Evolutionary conservation across 2,329 filamentous ascomycete species (phyloP).

Genomic region (Hypoxylon sp.): DNA sequence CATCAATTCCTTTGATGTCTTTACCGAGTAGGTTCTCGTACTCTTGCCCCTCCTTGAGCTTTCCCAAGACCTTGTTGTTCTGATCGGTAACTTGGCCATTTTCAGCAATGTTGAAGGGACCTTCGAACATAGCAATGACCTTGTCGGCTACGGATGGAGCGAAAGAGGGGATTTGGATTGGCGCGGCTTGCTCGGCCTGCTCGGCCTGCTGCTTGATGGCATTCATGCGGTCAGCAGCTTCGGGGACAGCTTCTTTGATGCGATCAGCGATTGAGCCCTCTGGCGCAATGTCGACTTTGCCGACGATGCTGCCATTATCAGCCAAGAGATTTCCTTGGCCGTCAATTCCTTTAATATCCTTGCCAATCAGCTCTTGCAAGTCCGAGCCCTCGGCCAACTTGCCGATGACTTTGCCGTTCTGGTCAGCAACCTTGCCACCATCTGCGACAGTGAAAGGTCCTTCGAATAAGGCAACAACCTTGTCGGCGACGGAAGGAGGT

Average conservation of each 20-base stretch:
- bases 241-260: constrained; percentile 44
- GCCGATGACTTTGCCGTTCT: constrained; percentile 64
- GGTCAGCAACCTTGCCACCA: constrained; percentile 66
- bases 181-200: constrained; percentile 15
- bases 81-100: constrained; percentile 59
- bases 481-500: constrained; percentile 54
- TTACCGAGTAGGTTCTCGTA: constrained; percentile 56
- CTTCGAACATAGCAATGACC: constrained; percentile 47
- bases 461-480: constrained; percentile 59
- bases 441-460: constrained; percentile 56
- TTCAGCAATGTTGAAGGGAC: constrained; percentile 54
- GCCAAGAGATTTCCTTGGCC: constrained; percentile 71
- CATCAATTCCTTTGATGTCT: constrained; percentile 72
- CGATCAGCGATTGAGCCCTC: constrained; percentile 50
- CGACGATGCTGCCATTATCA: constrained; percentile 69
- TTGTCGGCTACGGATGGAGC: constrained; percentile 46
- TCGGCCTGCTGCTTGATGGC: constrained; percentile 48
- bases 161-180: constrained; percentile 45
- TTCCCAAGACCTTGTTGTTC: constrained; percentile 51
- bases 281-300: constrained; percentile 64
- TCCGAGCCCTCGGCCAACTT: constrained; percentile 46
- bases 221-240: constrained; percentile 51
- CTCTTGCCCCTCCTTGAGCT: constrained; percentile 46
- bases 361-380: constrained; percentile 59
- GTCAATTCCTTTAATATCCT: constrained; percentile 72